phyloP scores from a whole-genome alignment of 176 grass and related monocot genomes.

The Secale cereale region DNA sequence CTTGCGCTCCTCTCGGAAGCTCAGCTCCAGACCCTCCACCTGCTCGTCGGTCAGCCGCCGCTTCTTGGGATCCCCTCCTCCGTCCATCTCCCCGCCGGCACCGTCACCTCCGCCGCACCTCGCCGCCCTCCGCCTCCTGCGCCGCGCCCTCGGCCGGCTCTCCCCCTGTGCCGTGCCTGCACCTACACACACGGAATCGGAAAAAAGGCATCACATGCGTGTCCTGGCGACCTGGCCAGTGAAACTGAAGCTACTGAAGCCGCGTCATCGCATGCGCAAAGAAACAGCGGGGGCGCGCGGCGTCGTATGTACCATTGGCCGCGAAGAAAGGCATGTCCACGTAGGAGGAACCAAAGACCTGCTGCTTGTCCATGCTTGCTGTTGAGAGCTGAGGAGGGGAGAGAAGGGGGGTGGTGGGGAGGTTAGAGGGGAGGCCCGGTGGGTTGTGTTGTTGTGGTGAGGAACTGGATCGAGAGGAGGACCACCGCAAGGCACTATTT shows the following conservation, averaged over 20 bases:
- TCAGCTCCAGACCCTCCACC: constrained; percentile 77
- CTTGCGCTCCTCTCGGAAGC: constrained; percentile 86
- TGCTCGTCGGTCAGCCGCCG: constrained; percentile 75
- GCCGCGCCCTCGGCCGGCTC: constrained; percentile 36
- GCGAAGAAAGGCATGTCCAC: constrained; percentile 27
- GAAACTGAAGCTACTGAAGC: not conserved
- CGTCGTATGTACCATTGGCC: constrained; percentile 22
- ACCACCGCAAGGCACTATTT: constrained; percentile 25
- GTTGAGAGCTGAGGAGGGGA: not conserved
- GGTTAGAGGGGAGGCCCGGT: too few relatives aligned
- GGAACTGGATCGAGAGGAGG: constrained; percentile 22
- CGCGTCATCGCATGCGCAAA: not conserved
- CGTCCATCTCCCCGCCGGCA: constrained; percentile 18
- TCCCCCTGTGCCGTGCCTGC: constrained; percentile 20
- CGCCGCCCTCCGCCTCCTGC: constrained; percentile 28
- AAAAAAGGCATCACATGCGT: constrained; percentile 4
- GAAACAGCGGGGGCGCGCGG: too few relatives aligned
- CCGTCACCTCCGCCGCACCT: constrained; percentile 14
- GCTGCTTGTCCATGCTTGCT: constrained; percentile 36
- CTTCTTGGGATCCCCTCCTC: constrained; percentile 60
- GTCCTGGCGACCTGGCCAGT: too few relatives aligned
- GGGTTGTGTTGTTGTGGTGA: not conserved
- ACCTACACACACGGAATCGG: not conserved
- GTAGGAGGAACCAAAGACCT: constrained; percentile 30
- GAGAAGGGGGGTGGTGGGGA: not conserved